A percentile compares a stretch with the other conserved stretches of the same genome.
Evolutionary conservation across 2,329 filamentous ascomycete species (phyloP).

Genomic region (Ascomycota sp.): DNA sequence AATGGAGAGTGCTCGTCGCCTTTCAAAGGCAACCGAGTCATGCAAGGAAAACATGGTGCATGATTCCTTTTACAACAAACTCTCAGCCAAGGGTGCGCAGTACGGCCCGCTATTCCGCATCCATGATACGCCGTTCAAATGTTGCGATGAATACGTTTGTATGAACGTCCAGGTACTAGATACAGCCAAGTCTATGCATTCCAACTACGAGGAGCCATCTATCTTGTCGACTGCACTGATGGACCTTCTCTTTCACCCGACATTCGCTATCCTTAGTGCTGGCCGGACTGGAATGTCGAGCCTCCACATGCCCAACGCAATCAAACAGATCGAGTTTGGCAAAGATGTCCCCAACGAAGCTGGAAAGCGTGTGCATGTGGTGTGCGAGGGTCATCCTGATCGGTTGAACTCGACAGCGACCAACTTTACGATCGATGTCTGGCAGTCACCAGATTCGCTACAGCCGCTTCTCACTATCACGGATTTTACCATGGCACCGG

Average conservation of each 20-base stretch:
- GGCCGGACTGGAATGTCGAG: conserved; percentile 9
- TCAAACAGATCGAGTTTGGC: conserved; percentile 12
- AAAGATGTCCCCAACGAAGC: conserved; percentile 6
- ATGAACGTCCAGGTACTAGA: conserved; percentile 17
- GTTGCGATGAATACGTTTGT: conserved; percentile 4
- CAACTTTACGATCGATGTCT: conserved; percentile 15
- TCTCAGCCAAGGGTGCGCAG: conserved; percentile 7
- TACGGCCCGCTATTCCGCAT: conserved; percentile 9
- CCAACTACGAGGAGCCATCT: conserved; percentile 19
- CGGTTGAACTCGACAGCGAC: conserved; percentile 8
- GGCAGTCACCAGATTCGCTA: conserved; percentile 4
- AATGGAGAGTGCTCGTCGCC: conserved; percentile 3
- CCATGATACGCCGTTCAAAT: conserved; percentile 2
- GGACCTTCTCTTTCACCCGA: conserved; percentile 22
- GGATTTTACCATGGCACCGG: conserved; percentile 19
- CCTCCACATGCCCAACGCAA: conserved; percentile 16
- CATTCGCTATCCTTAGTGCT: conserved; percentile 17
- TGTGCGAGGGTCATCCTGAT: conserved; percentile 8
- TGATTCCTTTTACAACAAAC: conserved; percentile 8
- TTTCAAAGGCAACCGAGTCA: conserved; percentile 1
- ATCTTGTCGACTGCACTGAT: conserved; percentile 25
- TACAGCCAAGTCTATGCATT: conserved; percentile 23
- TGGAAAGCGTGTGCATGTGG: conserved; percentile 10
- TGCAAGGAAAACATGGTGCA: conserved; percentile 2
- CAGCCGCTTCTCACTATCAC: conserved; percentile 15